A percentile compares a stretch with the other conserved stretches of the same genome.
Evolutionary conservation across 345 rosid genomes (phyloP).

Genomic region (Adansonia digitata): DNA sequence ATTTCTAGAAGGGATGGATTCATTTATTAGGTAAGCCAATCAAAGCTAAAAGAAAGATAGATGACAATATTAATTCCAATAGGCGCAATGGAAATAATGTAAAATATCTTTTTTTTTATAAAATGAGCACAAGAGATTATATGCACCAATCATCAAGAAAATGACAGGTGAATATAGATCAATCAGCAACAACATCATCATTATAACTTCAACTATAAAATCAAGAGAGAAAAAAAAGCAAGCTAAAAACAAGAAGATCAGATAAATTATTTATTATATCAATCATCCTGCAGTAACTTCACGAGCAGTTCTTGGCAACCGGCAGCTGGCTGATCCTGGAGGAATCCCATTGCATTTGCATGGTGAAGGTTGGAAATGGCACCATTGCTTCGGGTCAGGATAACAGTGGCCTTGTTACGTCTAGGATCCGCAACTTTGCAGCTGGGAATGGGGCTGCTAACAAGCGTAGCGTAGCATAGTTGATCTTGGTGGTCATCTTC

Average conservation of each 20-base stretch:
- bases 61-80: not conserved
- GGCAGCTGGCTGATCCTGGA: conserved; percentile 29
- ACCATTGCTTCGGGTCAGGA: conserved; percentile 63
- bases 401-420: conserved; percentile 40
- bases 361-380: conserved; percentile 37
- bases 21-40: too few species aligned
- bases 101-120: not conserved
- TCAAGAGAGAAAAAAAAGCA: not conserved
- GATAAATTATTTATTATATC: not conserved
- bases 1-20: too few species aligned
- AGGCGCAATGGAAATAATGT: not conserved
- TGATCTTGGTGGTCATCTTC: conserved; percentile 57
- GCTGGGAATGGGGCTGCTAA: conserved; percentile 37
- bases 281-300: conserved; percentile 32
- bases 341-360: conserved; percentile 65
- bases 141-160: not conserved
- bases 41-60: too few species aligned
- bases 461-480: conserved; percentile 39
- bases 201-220: not conserved
- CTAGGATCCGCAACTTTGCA: conserved; percentile 40
- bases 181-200: not conserved
- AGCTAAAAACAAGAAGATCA: not conserved
- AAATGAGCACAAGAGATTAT: not conserved
- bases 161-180: not conserved
- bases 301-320: conserved; percentile 43